A percentile compares a stretch with the other conserved stretches of the same genome.
Evolutionary conservation across 345 rosid genomes (phyloP).

Genomic region (Eucalyptus coolabah): DNA sequence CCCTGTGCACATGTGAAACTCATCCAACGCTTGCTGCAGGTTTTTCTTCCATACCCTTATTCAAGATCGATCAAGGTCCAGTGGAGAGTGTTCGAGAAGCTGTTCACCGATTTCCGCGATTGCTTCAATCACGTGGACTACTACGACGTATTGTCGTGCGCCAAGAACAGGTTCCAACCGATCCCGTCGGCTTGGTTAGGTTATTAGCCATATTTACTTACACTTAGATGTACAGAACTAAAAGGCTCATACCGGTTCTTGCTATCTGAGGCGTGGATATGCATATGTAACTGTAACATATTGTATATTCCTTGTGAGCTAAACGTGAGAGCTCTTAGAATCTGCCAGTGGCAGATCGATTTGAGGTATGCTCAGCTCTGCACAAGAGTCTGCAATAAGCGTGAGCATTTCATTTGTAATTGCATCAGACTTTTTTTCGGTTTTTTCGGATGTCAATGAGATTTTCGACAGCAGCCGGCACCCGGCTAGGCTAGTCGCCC

Average conservation of each 20-base stretch:
- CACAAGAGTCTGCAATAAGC: neutral
- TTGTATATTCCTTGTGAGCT: neutral
- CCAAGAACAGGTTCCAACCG: constrained; percentile 75
- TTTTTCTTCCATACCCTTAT: constrained; percentile 78
- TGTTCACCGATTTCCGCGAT: constrained; percentile 80
- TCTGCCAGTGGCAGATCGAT: neutral
- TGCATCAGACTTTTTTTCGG: neutral
- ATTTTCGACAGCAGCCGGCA: neutral
- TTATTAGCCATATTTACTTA: constrained; percentile 10
- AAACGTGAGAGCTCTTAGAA: neutral
- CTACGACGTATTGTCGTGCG: constrained; percentile 48
- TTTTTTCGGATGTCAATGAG: neutral
- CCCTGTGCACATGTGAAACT: neutral
- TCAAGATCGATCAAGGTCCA: constrained; percentile 55
- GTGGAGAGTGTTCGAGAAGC: constrained; percentile 74
- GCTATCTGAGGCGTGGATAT: neutral
- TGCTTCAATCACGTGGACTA: constrained; percentile 52
- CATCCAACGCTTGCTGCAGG: constrained; percentile 14
- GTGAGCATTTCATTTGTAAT: neutral
- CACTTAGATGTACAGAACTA: neutral
- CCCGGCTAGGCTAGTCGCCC: neutral
- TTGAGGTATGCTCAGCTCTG: neutral
- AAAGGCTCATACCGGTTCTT: neutral
- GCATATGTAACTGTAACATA: neutral
- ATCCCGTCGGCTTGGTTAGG: constrained; percentile 76